phyloP scores from a whole-genome alignment of 2,329 filamentous ascomycete genomes.

The Tolypocladium paradoxum region DNA sequence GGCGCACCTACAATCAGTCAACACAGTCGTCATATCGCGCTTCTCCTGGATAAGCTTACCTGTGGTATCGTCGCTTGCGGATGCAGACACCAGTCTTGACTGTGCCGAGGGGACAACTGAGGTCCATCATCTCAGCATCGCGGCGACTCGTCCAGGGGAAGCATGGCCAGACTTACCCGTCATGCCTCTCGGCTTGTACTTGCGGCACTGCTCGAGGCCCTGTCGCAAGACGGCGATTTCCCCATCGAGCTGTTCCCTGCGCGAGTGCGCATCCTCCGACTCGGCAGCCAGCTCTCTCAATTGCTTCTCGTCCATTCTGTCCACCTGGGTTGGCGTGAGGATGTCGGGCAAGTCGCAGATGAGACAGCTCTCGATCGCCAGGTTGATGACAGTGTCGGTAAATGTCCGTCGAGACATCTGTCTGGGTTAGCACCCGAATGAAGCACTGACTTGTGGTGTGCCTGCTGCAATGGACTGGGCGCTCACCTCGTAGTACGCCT shows the following conservation, averaged over 20 bases:
- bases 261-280: conserved; percentile 12
- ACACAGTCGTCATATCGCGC: no score
- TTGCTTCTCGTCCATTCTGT: conserved; percentile 3
- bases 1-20: no score
- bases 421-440: neutral
- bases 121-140: no score
- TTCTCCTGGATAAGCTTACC: no score
- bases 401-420: conserved; percentile 33
- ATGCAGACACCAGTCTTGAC: no score
- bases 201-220: neutral
- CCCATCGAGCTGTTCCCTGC: conserved; percentile 1
- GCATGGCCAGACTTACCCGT: neutral
- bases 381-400: conserved; percentile 34
- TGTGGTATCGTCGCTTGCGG: no score
- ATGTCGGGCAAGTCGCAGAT: conserved; percentile 28
- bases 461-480: no score
- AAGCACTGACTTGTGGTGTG: no score
- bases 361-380: conserved; percentile 37
- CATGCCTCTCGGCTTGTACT: neutral
- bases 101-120: no score
- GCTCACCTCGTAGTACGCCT: conserved; percentile 31
- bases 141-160: no score
- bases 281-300: conserved; percentile 20
- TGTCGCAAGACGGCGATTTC: neutral
- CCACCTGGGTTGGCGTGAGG: conserved; percentile 21